Evolutionary conservation across 306 rosid genomes (phyloP), one percentile per base, ranked within the genome.

Genomic region (Dalbergia cultrata): DNA sequence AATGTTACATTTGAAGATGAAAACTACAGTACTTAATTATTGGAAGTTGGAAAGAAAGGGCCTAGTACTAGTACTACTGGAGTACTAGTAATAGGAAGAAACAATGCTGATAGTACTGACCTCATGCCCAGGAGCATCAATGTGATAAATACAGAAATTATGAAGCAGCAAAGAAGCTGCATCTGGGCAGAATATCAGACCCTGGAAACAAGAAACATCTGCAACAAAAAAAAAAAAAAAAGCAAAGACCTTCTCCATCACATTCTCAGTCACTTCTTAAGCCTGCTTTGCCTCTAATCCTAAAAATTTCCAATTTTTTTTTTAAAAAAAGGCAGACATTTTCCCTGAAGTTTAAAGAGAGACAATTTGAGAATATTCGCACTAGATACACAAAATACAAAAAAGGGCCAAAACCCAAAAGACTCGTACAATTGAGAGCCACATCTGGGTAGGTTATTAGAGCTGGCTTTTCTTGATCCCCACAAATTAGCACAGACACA

Each of bases 91-190:
- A 2, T 5, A 56, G n/a, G 8, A 72, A 52, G 22, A 35, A 60
- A 71, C 37, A 80, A 72, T 31, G 45, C 13, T 43, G 77, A 86
- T 67, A 2, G 50, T 44, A 82, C 92, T 16, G 90, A 93, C 97
- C 97, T 93, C 97, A 37, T 93, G 97, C 43, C 97, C 97, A 0
- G 97, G 97, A 66, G 97, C 94, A 83, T 93, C 97, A 67, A 93
- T 91, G 81, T 93, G 97, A 86, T 93, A 93, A 84, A 93, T 84
- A 75, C 97, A 93, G 79, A 93, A 93, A 85, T 88, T 93, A 72
- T 88, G 97, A 88, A 93, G 97, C 82, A 93, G 82, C 93, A 91
- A 86, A 59, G 97, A 89, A 85, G 97, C 90, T 61, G 97, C 94
- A 58, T 93, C 94, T 53, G 93, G 90, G 78, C 90, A 91, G 77